Evolutionary conservation across 768 basidiomycete genomes (phyloP).

Genomic region (Naganishia randhawae): DNA sequence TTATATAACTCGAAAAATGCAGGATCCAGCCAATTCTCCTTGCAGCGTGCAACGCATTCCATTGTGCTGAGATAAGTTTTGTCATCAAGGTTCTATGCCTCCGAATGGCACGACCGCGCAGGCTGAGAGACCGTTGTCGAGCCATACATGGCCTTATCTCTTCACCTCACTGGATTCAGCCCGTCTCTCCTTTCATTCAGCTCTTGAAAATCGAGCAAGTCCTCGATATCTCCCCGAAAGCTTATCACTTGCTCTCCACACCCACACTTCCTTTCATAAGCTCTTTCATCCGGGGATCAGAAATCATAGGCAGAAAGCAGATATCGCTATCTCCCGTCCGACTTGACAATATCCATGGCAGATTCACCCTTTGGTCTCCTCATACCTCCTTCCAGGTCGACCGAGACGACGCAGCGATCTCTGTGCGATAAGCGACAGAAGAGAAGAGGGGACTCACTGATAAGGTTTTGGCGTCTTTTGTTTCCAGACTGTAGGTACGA

Average conservation of each 20-base stretch:
- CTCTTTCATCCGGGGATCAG: neutral
- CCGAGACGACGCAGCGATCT: neutral
- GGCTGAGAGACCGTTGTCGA: neutral
- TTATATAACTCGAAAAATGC: neutral
- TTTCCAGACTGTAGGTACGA: neutral
- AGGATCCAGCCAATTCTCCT: neutral
- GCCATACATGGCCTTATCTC: neutral
- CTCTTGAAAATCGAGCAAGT: neutral
- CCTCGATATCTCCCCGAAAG: neutral
- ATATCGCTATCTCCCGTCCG: neutral
- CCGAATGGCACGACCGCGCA: neutral
- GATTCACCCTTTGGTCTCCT: no score
- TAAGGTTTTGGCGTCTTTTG: slow-evolving; percentile 12
- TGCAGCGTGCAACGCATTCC: neutral
- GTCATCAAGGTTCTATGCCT: neutral
- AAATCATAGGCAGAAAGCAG: neutral
- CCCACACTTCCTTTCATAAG: neutral
- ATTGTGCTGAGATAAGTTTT: slow-evolving; percentile 13
- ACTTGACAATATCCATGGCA: neutral
- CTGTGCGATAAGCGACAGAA: neutral
- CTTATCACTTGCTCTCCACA: neutral
- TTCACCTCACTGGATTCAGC: neutral
- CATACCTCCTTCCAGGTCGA: neutral
- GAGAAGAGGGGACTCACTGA: slow-evolving; percentile 8
- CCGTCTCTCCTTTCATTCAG: neutral